Percentiles rank a stretch among this genome's conserved stretches.
Evolutionary conservation across 2,329 filamentous ascomycete species (phyloP).

Genomic region (Cladophialophora carrionii): DNA sequence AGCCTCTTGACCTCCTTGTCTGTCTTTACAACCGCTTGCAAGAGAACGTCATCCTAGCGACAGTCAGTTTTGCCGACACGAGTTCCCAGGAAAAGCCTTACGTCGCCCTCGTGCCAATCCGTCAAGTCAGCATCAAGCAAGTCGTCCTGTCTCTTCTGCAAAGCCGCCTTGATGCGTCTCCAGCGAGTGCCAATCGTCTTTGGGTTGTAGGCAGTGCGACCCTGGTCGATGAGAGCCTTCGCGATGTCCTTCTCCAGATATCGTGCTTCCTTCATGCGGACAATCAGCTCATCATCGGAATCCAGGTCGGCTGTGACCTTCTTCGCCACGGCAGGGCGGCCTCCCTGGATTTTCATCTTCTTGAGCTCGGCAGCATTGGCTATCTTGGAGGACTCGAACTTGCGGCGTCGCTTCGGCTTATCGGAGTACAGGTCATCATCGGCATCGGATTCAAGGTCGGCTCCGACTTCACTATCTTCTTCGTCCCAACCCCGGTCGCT

Average conservation of each 20-base stretch:
- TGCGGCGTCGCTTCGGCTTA: constrained; percentile 26
- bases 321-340: constrained; percentile 49
- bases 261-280: constrained; percentile 41
- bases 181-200: constrained; percentile 56
- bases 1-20: constrained; percentile 50
- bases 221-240: constrained; percentile 48
- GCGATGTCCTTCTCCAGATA: constrained; percentile 51
- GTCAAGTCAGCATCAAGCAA: constrained; percentile 52
- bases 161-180: constrained; percentile 49
- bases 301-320: constrained; percentile 51
- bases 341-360: constrained; percentile 53
- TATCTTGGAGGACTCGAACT: constrained; percentile 20
- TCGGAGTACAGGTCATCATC: constrained; percentile 20
- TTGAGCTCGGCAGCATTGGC: constrained; percentile 43
- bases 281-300: constrained; percentile 52
- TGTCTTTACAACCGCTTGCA: constrained; percentile 47
- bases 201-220: constrained; percentile 49
- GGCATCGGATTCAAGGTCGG: constrained; percentile 30
- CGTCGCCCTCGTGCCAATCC: constrained; percentile 56
- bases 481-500: constrained; percentile 28
- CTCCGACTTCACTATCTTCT: constrained; percentile 27
- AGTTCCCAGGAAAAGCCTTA: constrained; percentile 37
- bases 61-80: constrained; percentile 17
- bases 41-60: constrained; percentile 50
- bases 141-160: constrained; percentile 51